Evolutionary conservation across 2,329 filamentous ascomycete genomes (phyloP).

Genomic region (Cytospora leucostoma): DNA sequence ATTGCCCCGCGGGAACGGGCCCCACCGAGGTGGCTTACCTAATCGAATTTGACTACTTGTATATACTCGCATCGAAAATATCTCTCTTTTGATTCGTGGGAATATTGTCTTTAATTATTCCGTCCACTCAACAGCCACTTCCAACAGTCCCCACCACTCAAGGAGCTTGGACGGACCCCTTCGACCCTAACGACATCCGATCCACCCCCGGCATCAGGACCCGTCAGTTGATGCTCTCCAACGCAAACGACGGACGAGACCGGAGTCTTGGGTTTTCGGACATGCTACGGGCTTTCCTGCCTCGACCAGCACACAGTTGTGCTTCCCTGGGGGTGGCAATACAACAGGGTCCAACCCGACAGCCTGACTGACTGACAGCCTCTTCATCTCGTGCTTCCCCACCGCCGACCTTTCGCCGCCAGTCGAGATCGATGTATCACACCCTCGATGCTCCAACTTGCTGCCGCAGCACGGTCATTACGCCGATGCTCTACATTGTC

Average conservation of each 20-base stretch:
- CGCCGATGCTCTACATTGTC: background rate
- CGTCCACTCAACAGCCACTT: conserved; percentile 16
- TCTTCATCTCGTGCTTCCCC: background rate
- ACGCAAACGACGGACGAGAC: background rate
- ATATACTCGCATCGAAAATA: too few relatives aligned
- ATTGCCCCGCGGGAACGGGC: too few relatives aligned
- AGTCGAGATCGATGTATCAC: background rate
- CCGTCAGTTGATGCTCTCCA: conserved; percentile 14
- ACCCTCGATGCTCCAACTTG: conserved; percentile 4
- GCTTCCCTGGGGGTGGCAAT: too few relatives aligned
- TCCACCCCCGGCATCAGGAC: background rate
- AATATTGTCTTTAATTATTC: conserved; percentile 16
- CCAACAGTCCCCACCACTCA: background rate
- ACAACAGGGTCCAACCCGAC: background rate
- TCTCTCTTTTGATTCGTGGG: conserved; percentile 21
- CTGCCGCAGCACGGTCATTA: conserved; percentile 1
- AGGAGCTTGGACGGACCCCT: conserved; percentile 3
- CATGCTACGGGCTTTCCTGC: background rate
- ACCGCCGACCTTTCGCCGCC: background rate
- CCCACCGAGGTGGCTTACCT: too few relatives aligned
- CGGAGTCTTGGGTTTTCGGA: background rate
- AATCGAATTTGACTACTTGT: background rate
- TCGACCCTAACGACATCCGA: background rate
- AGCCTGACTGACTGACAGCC: too few relatives aligned
- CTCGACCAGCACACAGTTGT: background rate